Evolutionary conservation across 2,329 filamentous ascomycete genomes (phyloP).

Genomic region (Colletotrichum sansevieriae): DNA sequence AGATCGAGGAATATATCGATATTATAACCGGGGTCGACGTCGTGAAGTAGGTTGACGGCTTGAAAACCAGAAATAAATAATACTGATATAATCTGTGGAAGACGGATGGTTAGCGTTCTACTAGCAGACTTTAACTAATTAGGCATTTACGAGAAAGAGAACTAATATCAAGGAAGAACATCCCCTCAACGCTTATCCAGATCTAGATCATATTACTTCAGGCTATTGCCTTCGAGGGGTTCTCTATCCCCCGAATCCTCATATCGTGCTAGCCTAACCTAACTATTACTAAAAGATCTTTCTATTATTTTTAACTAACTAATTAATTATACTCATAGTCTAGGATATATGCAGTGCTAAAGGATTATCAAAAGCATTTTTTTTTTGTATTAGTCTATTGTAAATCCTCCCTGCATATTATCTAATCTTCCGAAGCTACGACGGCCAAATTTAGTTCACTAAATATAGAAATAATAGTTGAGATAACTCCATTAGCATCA

Average conservation of each 20-base stretch:
- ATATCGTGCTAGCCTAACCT: rapidly evolving
- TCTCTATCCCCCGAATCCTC: background rate
- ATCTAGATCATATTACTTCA: background rate
- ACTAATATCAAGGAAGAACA: background rate
- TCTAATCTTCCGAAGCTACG: background rate
- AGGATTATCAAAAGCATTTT: background rate
- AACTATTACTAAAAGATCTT: background rate
- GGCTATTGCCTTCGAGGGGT: background rate
- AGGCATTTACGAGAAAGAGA: too few relatives aligned
- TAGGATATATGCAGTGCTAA: background rate
- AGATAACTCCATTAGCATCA: background rate
- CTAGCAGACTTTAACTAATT: background rate
- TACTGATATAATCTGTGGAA: background rate
- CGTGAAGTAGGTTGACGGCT: background rate
- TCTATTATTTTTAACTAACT: background rate
- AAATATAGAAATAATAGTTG: rapidly evolving
- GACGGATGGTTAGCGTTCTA: background rate
- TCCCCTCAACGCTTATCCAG: background rate
- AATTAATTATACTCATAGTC: background rate
- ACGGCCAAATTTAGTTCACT: background rate
- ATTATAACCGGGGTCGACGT: background rate
- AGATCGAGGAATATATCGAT: background rate
- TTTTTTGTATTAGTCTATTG: background rate
- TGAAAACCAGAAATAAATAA: background rate
- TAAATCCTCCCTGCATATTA: rapidly evolving